Evolutionary conservation across 148 eudicot genomes (phyloP), one percentile per base, ranked within the genome.

Genomic region (Vaccinium macrocarpon): DNA sequence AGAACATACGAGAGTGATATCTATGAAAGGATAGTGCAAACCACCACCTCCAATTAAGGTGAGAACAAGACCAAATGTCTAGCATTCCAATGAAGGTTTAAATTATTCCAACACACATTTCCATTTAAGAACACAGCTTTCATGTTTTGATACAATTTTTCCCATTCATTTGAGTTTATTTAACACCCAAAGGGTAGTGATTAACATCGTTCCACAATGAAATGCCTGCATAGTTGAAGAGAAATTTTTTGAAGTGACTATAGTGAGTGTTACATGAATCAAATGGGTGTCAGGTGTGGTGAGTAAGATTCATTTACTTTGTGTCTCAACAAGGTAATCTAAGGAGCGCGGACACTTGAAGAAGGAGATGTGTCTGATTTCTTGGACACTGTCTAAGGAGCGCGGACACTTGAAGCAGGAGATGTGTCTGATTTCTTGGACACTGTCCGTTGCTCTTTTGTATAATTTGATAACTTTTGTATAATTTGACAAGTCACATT

Each of bases 51-150:
- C 27, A 21, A n/a, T n/a, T 61, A n/a, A 0, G 1, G 68, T 62
- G 68, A 23, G 21, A 6, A 62, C n/a, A n/a, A 9, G n/a, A n/a
- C 25, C 25, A n/a, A 62, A n/a, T 62, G 68, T 62, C 13, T n/a
- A 62, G 68, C 68, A 21, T n/a, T 62, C 68, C 68, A 62, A 62
- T n/a, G 68, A n/a, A 62, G 68, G 68, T 21, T 62, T 62, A 25
- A 62, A 12, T n/a, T 6, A n/a, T n/a, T n/a, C 68, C 68, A 62
- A 21, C 68, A n/a, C 21, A 8, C 68, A 21, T 21, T 61, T 19
- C 7, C 66, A 8, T 6, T 61, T 61, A 61, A 61, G 23, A 4
- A 21, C 25, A 0, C 66, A 56, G 19, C 16, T 56, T 61, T 61
- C 23, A 19, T 7, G 19, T 61, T 59, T 21, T n/a, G 11, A 61